Evolutionary conservation across 257 asterid genomes (phyloP), one percentile per base, ranked within the genome.

Genomic region (Cruciata laevipes): DNA sequence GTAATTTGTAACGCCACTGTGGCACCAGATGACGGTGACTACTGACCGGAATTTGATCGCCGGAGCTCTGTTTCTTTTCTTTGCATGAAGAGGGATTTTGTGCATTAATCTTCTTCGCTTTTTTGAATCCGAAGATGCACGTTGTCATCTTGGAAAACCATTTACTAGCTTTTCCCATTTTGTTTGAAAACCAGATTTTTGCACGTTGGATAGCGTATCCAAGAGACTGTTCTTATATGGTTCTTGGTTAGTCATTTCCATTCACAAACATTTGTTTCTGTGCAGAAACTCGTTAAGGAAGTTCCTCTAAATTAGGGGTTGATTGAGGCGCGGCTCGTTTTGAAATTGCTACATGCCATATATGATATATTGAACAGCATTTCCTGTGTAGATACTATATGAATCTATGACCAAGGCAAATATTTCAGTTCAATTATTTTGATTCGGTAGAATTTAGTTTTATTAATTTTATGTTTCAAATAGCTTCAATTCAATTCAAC

Each of bases 81-180:
- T 73, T 77, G 1, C 65, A 10, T 7, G 89, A 75, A 73, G 73
- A 14, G 17, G 42, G 68, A 47, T 24, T 76, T 49, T 81, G 83
- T 21, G 71, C 67, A 44, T 78, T n/a, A n/a, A n/a, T 84, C 21
- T 86, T 94, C 72, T 79, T 83, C 30, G 77, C 90, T 69, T 80
- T 90, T 73, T 86, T 86, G 82, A 82, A 74, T 16, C 96, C 96
- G 1, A 90, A 79, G 53, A 88, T 61, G 5, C 90, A 86, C 74
- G 60, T 53, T 9, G 60, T 31, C 65, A 60, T 60, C 21, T 30
- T 60, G 5, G 70, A 84, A 63, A 88, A 70, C 97, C 97, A 90
- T 78, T 85, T 79, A 27, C 89, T 65, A 80, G 96, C 97, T 77
- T 86, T 88, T 61, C 95, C 90, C 96, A 88, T 90, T 67, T 62